Conservation (phyloP, 2,329 filamentous ascomycete genomes). For the Fusarium sp. region DNA sequence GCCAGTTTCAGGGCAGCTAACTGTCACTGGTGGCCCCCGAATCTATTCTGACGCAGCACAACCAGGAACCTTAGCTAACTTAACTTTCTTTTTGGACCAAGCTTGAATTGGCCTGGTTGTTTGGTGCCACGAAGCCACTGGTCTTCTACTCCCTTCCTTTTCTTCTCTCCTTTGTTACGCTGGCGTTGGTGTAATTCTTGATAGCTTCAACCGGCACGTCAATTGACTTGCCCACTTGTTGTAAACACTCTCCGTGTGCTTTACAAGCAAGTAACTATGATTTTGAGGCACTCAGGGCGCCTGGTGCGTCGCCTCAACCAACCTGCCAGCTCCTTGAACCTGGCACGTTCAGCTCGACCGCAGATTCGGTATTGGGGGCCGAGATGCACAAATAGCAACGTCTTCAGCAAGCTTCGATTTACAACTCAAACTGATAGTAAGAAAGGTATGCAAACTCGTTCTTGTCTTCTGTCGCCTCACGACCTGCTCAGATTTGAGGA, state of each 20-base stretch:
- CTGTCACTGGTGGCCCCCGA: constrained; percentile 28
- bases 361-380: constrained; percentile 35
- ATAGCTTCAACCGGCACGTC: constrained; percentile 14
- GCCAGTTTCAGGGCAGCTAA: constrained; percentile 32
- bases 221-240: constrained; percentile 14
- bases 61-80: constrained; percentile 13
- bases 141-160: constrained; percentile 16
- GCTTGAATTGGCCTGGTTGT: constrained; percentile 24
- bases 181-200: constrained; percentile 13
- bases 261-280: constrained; percentile 31
- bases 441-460: constrained; percentile 41
- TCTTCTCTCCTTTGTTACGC: constrained; percentile 23
- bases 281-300: constrained; percentile 42
- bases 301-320: constrained; percentile 43
- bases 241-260: constrained; percentile 2
- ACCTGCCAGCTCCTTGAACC: constrained; percentile 24
- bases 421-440: constrained; percentile 44
- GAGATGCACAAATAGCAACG: constrained; percentile 9
- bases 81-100: constrained; percentile 28
- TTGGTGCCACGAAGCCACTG: constrained; percentile 36
- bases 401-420: constrained; percentile 40
- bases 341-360: constrained; percentile 29
- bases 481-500: not conserved
- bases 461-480: not conserved
- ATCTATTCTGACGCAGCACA: constrained; percentile 18